Evolutionary conservation across 164 flowering plant species (phyloP).

Genomic region (Amborella trichopoda): DNA sequence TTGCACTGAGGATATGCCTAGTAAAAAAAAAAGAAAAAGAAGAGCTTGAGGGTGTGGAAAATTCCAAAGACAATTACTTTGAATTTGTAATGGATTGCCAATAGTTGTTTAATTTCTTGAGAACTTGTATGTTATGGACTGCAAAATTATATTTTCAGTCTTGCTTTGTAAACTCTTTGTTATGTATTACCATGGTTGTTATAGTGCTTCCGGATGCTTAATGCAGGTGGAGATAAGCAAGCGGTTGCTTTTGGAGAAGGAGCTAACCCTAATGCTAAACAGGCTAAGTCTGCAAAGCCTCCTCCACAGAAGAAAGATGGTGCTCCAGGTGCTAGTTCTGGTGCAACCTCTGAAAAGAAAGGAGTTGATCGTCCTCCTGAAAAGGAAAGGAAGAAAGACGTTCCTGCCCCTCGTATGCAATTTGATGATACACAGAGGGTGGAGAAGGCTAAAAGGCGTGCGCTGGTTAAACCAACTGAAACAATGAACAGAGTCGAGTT

Average conservation of each 20-base stretch:
- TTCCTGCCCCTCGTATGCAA: slow-evolving; percentile 73
- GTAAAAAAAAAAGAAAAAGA: too few species aligned
- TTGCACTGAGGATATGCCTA: too few species aligned
- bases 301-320: slow-evolving; percentile 39
- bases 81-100: too few species aligned
- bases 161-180: too few species aligned
- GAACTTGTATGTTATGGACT: too few species aligned
- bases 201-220: too few species aligned
- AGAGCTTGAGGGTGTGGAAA: too few species aligned
- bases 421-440: slow-evolving; percentile 69
- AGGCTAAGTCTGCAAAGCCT: slow-evolving; percentile 37
- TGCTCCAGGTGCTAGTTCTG: slow-evolving; percentile 27
- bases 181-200: too few species aligned
- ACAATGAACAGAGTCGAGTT: slow-evolving; percentile 82
- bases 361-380: slow-evolving; percentile 57
- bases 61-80: too few species aligned
- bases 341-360: slow-evolving; percentile 41
- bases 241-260: slow-evolving; percentile 24
- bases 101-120: too few species aligned
- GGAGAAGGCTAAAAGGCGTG: slow-evolving; percentile 82
- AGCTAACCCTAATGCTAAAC: slow-evolving; percentile 27
- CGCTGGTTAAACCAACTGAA: slow-evolving; percentile 80
- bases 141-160: too few species aligned
- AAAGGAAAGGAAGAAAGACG: slow-evolving; percentile 82
- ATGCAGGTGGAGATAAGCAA: slow-evolving; percentile 21